Evolutionary conservation across 805 yeast genomes (phyloP).

Genomic region (Cyberlindnera amylophila): DNA sequence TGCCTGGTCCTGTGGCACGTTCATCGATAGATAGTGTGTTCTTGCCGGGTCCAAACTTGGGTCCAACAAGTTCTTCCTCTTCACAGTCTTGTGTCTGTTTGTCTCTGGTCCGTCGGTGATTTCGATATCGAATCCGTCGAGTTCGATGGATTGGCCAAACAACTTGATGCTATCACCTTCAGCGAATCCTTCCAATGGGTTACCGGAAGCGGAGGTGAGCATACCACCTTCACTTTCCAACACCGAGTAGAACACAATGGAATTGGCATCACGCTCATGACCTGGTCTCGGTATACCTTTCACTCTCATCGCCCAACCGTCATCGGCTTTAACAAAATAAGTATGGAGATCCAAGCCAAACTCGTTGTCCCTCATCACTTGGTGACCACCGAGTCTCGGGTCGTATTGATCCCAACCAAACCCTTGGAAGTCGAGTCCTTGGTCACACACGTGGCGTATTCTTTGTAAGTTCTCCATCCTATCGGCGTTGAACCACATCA

Average conservation of each 20-base stretch:
- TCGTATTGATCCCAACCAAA: conserved; percentile 90
- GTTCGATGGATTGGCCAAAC: conserved; percentile 54
- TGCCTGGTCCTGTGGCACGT: conserved; percentile 63
- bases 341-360: conserved; percentile 60
- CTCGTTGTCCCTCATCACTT: conserved; percentile 64
- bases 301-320: conserved; percentile 79
- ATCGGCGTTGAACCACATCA: conserved; percentile 83
- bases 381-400: conserved; percentile 82
- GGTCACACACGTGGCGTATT: conserved; percentile 74
- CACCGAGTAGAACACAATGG: conserved; percentile 76
- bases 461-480: conserved; percentile 47
- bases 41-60: conserved; percentile 52
- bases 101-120: conserved; percentile 53
- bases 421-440: conserved; percentile 60
- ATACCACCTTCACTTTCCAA: conserved; percentile 58
- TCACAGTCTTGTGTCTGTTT: conserved; percentile 39
- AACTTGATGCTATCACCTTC: conserved; percentile 38
- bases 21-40: conserved; percentile 64
- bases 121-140: conserved; percentile 60
- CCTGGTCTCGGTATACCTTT: conserved; percentile 59
- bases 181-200: conserved; percentile 25
- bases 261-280: conserved; percentile 45
- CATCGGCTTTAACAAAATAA: conserved; percentile 69
- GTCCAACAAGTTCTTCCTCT: conserved; percentile 29
- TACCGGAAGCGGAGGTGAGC: conserved; percentile 37